These are phyloP conservation scores for Rhynchospora tenuis DNA, from an alignment of 176 grass and related monocot genomes.

Conservation along the genomic window DNA sequence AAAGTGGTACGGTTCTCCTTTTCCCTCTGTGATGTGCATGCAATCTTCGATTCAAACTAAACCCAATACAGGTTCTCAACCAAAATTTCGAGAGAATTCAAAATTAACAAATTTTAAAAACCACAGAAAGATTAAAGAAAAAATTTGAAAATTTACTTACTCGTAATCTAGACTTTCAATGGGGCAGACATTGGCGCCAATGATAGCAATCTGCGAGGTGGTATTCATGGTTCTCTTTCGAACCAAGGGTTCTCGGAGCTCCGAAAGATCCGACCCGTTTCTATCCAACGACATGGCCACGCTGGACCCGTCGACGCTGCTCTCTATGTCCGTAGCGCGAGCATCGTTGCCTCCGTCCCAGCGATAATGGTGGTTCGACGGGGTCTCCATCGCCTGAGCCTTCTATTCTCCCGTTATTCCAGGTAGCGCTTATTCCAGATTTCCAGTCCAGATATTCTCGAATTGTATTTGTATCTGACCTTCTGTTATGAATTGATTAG, in stretches of 20 bases:
- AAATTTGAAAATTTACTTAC: conserved; percentile 25
- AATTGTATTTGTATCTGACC: too few species aligned
- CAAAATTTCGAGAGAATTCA: neutral
- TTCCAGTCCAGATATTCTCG: too few species aligned
- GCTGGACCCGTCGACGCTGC: conserved; percentile 26
- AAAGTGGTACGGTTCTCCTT: neutral
- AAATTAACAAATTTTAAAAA: neutral
- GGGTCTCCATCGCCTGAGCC: conserved; percentile 34
- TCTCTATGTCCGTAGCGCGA: conserved; percentile 50
- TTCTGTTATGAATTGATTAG: too few species aligned
- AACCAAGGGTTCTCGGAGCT: conserved; percentile 47
- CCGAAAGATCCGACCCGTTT: conserved; percentile 28
- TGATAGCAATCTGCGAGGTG: conserved; percentile 85
- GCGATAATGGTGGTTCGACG: conserved; percentile 15
- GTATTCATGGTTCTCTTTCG: conserved; percentile 69
- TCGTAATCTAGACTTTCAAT: conserved; percentile 93
- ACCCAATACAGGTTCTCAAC: neutral
- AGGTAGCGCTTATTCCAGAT: conserved; percentile 9
- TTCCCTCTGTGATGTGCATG: neutral
- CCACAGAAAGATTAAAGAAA: neutral
- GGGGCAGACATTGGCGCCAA: conserved; percentile 77
- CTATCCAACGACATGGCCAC: conserved; percentile 11
- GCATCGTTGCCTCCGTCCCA: conserved; percentile 22
- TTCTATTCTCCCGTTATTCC: neutral
- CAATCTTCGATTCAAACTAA: neutral